Evolutionary conservation across 768 basidiomycete genomes (phyloP).

Genomic region (Suillus plorans): DNA sequence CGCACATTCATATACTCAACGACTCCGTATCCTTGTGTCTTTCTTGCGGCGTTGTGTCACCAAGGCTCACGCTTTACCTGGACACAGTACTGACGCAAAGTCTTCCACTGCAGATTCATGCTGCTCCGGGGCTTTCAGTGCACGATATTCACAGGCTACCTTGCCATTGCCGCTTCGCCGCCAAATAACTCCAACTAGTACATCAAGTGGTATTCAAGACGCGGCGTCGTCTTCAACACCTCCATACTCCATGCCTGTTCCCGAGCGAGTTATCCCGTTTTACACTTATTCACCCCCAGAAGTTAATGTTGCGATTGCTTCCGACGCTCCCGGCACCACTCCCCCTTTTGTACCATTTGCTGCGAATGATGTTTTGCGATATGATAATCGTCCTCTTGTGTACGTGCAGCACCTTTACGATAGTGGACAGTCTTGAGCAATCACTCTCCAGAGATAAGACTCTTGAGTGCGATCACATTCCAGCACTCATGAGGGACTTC

Average conservation of each 20-base stretch:
- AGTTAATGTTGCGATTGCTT: neutral
- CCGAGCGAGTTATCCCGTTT: neutral
- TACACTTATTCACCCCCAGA: neutral
- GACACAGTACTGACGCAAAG: neutral
- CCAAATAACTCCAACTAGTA: neutral
- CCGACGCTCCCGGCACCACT: neutral
- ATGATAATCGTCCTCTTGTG: neutral
- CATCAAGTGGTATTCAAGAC: neutral
- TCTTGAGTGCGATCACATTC: neutral
- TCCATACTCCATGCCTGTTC: neutral
- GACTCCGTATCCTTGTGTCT: neutral
- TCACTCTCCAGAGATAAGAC: neutral
- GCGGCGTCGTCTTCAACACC: neutral
- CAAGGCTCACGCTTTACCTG: neutral
- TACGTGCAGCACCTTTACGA: neutral
- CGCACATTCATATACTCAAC: neutral
- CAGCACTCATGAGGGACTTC: neutral
- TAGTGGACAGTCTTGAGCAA: neutral
- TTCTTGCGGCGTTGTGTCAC: neutral
- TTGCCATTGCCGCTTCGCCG: neutral
- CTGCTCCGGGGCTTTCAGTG: neutral
- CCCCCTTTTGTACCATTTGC: neutral
- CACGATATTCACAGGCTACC: neutral
- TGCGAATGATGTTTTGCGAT: neutral
- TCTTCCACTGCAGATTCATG: neutral